A percentile compares a stretch with the other conserved stretches of the same genome.
Evolutionary conservation across 2,329 filamentous ascomycete species (phyloP).

Genomic region (Xylaria sp.): DNA sequence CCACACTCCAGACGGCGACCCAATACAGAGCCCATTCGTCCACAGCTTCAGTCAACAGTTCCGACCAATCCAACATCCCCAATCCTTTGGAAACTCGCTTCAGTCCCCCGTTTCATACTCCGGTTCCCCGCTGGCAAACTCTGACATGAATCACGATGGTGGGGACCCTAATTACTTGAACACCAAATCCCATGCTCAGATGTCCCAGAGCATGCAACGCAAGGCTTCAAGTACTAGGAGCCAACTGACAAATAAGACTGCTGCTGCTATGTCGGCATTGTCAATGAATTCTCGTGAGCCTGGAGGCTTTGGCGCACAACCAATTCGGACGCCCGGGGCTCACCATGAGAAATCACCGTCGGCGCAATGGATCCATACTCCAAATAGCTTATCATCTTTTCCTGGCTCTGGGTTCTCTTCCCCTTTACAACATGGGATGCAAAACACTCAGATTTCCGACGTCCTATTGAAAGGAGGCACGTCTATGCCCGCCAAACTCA

Average conservation of each 20-base stretch:
- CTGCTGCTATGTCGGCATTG: slow-evolving; percentile 73
- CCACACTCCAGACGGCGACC: slow-evolving; percentile 89
- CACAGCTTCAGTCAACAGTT: slow-evolving; percentile 84
- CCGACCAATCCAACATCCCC: slow-evolving; percentile 70
- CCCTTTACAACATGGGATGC: slow-evolving; percentile 74
- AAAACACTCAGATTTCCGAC: slow-evolving; percentile 78
- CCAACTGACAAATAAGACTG: slow-evolving; percentile 89
- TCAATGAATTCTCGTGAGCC: slow-evolving; percentile 75
- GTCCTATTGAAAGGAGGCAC: slow-evolving; percentile 88
- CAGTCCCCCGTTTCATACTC: slow-evolving; percentile 63
- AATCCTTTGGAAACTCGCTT: slow-evolving; percentile 65
- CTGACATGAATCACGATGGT: slow-evolving; percentile 61
- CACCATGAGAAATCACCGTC: slow-evolving; percentile 84
- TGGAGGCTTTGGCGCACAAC: slow-evolving; percentile 77
- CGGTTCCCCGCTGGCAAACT: slow-evolving; percentile 60
- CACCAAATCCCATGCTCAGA: slow-evolving; percentile 66
- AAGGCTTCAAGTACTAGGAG: slow-evolving; percentile 79
- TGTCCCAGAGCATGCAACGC: slow-evolving; percentile 73
- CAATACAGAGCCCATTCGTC: slow-evolving; percentile 90
- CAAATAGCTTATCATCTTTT: slow-evolving; percentile 84
- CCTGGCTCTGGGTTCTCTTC: slow-evolving; percentile 91
- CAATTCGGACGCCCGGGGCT: slow-evolving; percentile 75
- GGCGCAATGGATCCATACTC: slow-evolving; percentile 90
- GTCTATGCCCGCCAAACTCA: slow-evolving; percentile 89
- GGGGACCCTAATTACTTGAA: slow-evolving; percentile 66